Percentiles rank a stretch among this genome's conserved stretches.
Evolutionary conservation across 1,284 basidiomycete species (phyloP).

Genomic region (Inonotus obliquus): DNA sequence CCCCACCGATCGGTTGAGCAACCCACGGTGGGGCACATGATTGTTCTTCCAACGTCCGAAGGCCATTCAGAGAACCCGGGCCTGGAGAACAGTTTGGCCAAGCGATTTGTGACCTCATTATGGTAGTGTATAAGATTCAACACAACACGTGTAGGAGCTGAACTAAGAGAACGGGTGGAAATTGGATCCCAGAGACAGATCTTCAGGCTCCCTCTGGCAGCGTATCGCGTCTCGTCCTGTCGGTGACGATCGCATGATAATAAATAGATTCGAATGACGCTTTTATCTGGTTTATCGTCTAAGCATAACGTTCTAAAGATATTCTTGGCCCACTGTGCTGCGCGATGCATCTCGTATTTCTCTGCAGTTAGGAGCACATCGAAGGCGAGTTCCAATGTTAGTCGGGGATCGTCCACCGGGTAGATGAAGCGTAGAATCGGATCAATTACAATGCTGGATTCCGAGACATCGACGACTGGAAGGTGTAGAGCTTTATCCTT

Average conservation of each 20-base stretch:
- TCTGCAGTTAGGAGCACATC: background rate
- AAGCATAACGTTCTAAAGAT: background rate
- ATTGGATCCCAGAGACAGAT: background rate
- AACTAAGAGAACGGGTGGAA: background rate
- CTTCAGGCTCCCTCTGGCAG: background rate
- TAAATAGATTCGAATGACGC: background rate
- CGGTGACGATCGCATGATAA: background rate
- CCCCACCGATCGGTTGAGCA: too few species aligned
- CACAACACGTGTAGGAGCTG: background rate
- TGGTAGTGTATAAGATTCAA: background rate
- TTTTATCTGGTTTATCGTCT: background rate
- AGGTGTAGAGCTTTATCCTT: background rate
- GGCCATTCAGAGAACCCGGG: background rate
- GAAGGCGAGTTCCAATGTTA: background rate
- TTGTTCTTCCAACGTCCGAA: too few species aligned
- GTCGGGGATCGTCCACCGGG: constrained; percentile 27
- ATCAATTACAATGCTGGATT: constrained; percentile 40
- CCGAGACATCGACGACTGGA: constrained; percentile 54
- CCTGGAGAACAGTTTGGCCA: background rate
- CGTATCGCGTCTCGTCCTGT: background rate
- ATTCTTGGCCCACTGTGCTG: background rate
- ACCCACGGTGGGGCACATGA: too few species aligned
- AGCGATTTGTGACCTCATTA: background rate
- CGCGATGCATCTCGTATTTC: background rate
- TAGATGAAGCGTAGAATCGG: constrained; percentile 50